Percentiles rank a stretch among this genome's conserved stretches.
Conservation (phyloP, 202 grass and related monocot genomes). For the Panicum virgatum region DNA sequence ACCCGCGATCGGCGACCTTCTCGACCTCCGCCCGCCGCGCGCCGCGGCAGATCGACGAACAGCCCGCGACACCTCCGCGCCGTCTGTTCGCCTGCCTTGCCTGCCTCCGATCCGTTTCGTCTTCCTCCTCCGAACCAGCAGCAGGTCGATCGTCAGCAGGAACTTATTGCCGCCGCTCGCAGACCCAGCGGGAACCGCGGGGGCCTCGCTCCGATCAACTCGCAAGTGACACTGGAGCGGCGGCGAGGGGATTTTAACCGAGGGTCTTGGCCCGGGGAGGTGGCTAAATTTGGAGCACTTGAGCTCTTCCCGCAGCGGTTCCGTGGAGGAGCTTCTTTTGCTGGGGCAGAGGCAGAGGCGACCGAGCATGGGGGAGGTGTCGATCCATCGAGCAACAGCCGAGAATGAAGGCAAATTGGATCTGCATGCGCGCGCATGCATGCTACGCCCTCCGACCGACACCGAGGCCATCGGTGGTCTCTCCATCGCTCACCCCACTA, state of each 20-base stretch:
- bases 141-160: neutral
- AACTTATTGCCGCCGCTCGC: neutral
- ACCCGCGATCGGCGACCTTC: neutral
- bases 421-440: neutral
- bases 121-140: neutral
- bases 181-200: neutral
- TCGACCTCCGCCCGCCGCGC: neutral
- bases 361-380: neutral
- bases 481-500: neutral
- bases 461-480: neutral
- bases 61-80: neutral
- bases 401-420: neutral
- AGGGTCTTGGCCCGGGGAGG: neutral
- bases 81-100: neutral
- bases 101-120: neutral
- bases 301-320: slow-evolving; percentile 51
- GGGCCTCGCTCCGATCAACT: neutral
- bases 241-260: neutral
- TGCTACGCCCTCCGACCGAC: neutral
- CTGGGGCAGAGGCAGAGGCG: neutral
- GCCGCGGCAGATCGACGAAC: neutral
- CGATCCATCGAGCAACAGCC: slow-evolving; percentile 14
- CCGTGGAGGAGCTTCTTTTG: slow-evolving; percentile 22
- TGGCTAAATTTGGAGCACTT: slow-evolving; percentile 43
- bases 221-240: neutral